A percentile compares a stretch with the other conserved stretches of the same genome.
These are phyloP conservation scores for Moesziomyces sp. DNA, from an alignment of 1,284 basidiomycete species.

Conservation along the genomic window DNA sequence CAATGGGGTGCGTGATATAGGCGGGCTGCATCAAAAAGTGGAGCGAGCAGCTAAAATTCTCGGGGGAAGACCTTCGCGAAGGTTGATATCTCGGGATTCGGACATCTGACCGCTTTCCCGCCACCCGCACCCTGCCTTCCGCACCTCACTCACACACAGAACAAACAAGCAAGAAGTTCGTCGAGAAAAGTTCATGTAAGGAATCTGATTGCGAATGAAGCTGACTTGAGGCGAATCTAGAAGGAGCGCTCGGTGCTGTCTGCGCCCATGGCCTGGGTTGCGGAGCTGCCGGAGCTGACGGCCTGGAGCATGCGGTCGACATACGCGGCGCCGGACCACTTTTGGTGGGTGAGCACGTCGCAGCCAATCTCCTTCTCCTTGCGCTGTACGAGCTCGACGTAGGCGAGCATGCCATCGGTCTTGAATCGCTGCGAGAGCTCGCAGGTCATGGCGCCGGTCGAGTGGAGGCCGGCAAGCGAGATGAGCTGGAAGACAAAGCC, in stretches of 20 bases:
- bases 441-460: constrained; percentile 56
- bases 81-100: background rate
- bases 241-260: constrained; percentile 58
- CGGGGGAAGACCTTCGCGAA: background rate
- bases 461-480: constrained; percentile 66
- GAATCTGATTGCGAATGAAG: background rate
- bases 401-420: constrained; percentile 69
- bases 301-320: constrained; percentile 65
- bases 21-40: background rate
- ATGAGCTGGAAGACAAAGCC: constrained; percentile 68
- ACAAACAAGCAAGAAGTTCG: background rate
- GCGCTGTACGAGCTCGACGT: constrained; percentile 64
- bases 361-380: constrained; percentile 66
- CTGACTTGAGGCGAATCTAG: constrained; percentile 9
- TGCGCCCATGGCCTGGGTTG: constrained; percentile 62
- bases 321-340: constrained; percentile 65
- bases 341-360: constrained; percentile 66
- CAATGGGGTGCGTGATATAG: background rate
- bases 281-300: constrained; percentile 60
- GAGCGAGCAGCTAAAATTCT: background rate
- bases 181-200: background rate
- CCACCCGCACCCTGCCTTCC: no score
- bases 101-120: background rate
- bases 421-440: constrained; percentile 73
- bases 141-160: background rate